phyloP scores from a whole-genome alignment of 208 protist genomes.

The Lotmaria passim region DNA sequence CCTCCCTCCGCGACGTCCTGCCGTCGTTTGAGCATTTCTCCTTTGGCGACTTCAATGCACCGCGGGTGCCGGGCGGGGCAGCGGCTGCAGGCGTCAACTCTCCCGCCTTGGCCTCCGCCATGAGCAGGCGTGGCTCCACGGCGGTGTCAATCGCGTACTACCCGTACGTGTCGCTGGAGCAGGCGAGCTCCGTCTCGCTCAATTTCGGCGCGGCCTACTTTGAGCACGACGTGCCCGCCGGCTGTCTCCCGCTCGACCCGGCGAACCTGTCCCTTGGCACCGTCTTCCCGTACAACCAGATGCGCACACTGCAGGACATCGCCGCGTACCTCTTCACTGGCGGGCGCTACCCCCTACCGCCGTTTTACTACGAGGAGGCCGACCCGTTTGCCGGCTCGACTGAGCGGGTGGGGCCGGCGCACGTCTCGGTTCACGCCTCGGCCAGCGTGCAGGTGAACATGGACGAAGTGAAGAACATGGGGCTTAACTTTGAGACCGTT shows the following conservation, averaged over 20 bases:
- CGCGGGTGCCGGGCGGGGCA: background rate
- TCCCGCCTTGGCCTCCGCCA: background rate
- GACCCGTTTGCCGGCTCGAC: constrained; percentile 82
- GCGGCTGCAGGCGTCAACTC: background rate
- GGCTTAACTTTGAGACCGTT: constrained; percentile 73
- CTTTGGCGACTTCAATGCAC: constrained; percentile 5
- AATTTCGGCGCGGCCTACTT: constrained; percentile 91
- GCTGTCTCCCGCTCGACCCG: constrained; percentile 85
- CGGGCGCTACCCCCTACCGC: constrained; percentile 65
- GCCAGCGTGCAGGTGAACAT: constrained; percentile 75
- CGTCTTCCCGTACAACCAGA: constrained; percentile 87
- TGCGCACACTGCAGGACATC: constrained; percentile 89
- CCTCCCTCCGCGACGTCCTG: constrained; percentile 10
- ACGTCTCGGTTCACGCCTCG: constrained; percentile 80
- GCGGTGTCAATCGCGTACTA: constrained; percentile 47
- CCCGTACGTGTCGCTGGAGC: constrained; percentile 75
- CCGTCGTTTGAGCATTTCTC: constrained; percentile 9
- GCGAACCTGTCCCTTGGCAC: constrained; percentile 74
- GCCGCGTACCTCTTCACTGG: constrained; percentile 70
- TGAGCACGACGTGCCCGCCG: constrained; percentile 75
- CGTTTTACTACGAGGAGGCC: constrained; percentile 87
- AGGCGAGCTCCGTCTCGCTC: constrained; percentile 67
- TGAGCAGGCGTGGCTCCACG: constrained; percentile 4
- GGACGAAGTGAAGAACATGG: constrained; percentile 79
- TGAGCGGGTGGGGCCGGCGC: constrained; percentile 80